Conservation (phyloP, 202 grass and related monocot genomes). For the Elaeis oleifera region DNA sequence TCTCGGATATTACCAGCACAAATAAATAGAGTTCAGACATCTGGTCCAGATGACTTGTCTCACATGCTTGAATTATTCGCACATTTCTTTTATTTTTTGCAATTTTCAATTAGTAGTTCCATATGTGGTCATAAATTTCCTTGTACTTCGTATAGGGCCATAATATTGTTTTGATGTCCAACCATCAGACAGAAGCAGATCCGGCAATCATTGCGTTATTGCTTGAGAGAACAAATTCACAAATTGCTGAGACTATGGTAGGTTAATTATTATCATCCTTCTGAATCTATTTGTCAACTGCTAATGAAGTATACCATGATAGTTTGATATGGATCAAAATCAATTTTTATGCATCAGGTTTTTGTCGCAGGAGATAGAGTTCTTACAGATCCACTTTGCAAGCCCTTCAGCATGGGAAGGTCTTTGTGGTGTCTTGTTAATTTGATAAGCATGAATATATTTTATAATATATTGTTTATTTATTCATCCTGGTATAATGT, state of each 20-base stretch:
- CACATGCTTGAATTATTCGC: too few relatives aligned
- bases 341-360: conserved; percentile 40
- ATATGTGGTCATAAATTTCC: neutral
- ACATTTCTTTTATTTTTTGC: neutral
- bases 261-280: conserved; percentile 12
- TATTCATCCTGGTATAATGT: conserved; percentile 1
- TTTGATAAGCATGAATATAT: neutral
- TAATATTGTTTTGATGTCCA: conserved; percentile 97
- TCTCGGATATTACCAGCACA: too few relatives aligned
- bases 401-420: conserved; percentile 99
- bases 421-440: conserved; percentile 30
- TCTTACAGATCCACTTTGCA: conserved; percentile 84
- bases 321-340: conserved; percentile 16
- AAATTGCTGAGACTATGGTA: conserved; percentile 87
- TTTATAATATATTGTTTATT: conserved; percentile 2
- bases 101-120: neutral
- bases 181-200: conserved; percentile 96
- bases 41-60: too few relatives aligned
- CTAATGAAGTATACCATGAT: conserved; percentile 20
- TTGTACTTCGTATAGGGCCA: conserved; percentile 51
- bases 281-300: conserved; percentile 17
- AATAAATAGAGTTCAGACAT: too few relatives aligned
- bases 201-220: conserved; percentile 73
- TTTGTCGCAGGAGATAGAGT: conserved; percentile 95
- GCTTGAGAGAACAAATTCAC: conserved; percentile 64